Percentiles rank a stretch among this genome's conserved stretches.
Evolutionary conservation across 805 yeast species (phyloP).

Genomic region (Monosporozyma solicola): DNA sequence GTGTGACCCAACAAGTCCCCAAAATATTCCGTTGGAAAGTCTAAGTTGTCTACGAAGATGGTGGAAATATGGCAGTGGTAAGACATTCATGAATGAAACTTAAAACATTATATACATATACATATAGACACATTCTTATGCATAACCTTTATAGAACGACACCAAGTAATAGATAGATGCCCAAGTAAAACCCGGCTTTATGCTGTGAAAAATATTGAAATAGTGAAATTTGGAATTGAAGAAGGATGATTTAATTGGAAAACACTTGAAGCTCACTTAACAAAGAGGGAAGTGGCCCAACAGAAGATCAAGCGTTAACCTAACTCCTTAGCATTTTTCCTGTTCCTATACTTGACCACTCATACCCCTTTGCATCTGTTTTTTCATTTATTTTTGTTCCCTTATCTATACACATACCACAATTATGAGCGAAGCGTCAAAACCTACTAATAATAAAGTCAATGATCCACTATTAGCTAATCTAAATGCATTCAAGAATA

Average conservation of each 20-base stretch:
- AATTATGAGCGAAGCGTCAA: conserved; percentile 1
- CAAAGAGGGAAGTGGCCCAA: background rate
- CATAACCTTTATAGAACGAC: background rate
- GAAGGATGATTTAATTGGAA: background rate
- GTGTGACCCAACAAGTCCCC: conserved; percentile 42
- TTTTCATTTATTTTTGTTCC: background rate
- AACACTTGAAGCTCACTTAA: background rate
- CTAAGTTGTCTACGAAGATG: conserved; percentile 63
- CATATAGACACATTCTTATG: background rate
- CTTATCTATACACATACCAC: background rate
- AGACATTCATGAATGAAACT: conserved; percentile 17
- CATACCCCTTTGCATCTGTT: background rate
- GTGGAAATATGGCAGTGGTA: conserved; percentile 65
- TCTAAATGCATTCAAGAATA: conserved; percentile 55
- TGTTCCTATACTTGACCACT: background rate
- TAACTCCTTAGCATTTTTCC: background rate
- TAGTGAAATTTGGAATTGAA: background rate
- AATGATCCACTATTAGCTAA: conserved; percentile 42
- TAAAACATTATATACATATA: background rate
- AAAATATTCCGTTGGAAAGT: conserved; percentile 33
- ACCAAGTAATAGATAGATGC: background rate
- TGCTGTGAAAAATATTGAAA: background rate
- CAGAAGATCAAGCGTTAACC: background rate
- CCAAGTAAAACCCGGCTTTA: background rate
- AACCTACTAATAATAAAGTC: conserved; percentile 5